Evolutionary conservation across 1,284 basidiomycete species (phyloP), one percentile per base, ranked within the genome.

Genomic region (Ganoderma lucidum): DNA sequence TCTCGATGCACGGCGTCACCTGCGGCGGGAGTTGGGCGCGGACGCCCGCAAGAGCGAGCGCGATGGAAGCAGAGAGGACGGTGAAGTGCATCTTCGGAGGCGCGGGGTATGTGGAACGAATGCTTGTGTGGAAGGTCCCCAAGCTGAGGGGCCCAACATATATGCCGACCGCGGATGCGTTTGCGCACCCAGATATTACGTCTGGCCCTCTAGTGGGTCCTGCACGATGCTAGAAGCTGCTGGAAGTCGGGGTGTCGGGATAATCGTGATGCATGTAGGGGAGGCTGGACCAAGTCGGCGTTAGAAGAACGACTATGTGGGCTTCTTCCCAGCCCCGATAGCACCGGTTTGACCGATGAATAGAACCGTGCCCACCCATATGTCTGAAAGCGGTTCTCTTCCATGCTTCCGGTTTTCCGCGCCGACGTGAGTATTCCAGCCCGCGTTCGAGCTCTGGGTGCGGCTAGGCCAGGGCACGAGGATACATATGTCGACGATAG

Each of bases 1-100:
- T 30, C 12, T 23, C 23, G 59, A 61, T 61, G 6, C 59, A 61
- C 28, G 59, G 59, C 23, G 59, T 61, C 1, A 61, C 39, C 23
- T 41, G 37, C 0, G 41, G 59, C 2, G 59, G 59, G 14, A 61
- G 59, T 23, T 61, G 59, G n/a, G 59, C 59, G 23, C 23, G 41
- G 23, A 42, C 59, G 23, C 39, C 59, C 10, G 39, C 59, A 41
- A 61, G 23, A 28, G 59, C 39, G 23, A 61, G 37, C 12, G 39
- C n/a, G 37, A 44, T 28, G 41, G 28, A 14, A 41, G 23, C 23
- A 3, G 59, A 41, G 9, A 41, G 6, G 39, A 41, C 6, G 39
- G 59, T 23, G 39, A 61, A 4, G n/a, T 17, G n/a, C 59, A 61
- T 61, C 1, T 19, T 19, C 12, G 53, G 28, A 0, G 30, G 15